Evolutionary conservation across 441 rosid genomes (phyloP).

Genomic region (Populus hybrid): DNA sequence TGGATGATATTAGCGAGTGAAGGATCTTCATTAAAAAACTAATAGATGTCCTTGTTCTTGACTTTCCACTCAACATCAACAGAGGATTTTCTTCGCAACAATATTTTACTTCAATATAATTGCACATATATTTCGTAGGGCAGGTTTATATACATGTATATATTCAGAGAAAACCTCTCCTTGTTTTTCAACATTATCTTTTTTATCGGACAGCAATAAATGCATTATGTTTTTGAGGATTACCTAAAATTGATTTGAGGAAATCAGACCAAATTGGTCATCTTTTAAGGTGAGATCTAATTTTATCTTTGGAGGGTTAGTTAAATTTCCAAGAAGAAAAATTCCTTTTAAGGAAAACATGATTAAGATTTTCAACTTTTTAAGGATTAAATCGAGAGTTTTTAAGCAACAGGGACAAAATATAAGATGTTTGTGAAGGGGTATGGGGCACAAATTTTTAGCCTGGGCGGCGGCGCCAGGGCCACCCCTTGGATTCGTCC

Average conservation of each 20-base stretch:
- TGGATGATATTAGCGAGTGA: slow-evolving; percentile 29
- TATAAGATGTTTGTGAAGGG: not conserved
- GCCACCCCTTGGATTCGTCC: not conserved
- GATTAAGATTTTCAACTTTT: not conserved
- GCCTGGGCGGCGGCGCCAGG: no score
- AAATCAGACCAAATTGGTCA: not conserved
- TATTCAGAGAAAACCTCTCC: no score
- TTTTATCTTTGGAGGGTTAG: not conserved
- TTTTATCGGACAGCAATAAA: not conserved
- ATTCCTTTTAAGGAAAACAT: not conserved
- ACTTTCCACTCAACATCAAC: slow-evolving; percentile 1
- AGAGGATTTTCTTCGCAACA: no score
- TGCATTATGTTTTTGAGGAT: not conserved
- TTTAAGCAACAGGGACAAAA: not conserved
- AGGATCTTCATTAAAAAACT: slow-evolving; percentile 24
- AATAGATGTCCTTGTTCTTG: slow-evolving; percentile 1
- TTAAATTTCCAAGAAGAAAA: not conserved
- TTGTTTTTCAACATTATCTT: no score
- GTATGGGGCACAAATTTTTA: not conserved
- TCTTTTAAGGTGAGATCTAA: not conserved
- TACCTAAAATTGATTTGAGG: no score
- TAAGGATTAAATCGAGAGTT: not conserved
- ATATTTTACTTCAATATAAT: no score
- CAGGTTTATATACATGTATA: no score
- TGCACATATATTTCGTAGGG: no score